Conservation (phyloP, 495 filamentous ascomycete genomes). For the Amniculicola lignicola region DNA sequence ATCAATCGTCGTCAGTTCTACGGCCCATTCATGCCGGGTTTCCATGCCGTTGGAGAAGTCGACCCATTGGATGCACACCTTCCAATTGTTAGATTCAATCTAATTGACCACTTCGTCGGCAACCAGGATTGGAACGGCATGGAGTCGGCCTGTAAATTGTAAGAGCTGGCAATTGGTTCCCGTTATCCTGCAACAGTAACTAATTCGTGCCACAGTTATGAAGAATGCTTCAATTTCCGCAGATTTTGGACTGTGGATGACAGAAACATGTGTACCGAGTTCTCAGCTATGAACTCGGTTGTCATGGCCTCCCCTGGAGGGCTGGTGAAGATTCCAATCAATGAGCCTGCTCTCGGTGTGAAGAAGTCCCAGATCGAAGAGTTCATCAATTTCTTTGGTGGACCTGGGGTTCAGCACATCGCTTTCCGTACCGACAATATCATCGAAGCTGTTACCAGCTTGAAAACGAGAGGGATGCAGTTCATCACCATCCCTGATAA, state of each 20-base stretch:
- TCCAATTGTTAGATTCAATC: constrained; percentile 60
- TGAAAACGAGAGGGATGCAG: constrained; percentile 74
- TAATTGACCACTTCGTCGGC: constrained; percentile 87
- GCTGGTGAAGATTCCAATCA: constrained; percentile 90
- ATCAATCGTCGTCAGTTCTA: constrained; percentile 62
- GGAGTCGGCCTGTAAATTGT: constrained; percentile 75
- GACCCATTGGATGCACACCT: constrained; percentile 50
- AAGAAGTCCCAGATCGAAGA: constrained; percentile 87
- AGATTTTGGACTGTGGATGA: background rate
- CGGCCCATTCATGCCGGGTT: constrained; percentile 78
- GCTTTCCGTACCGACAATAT: constrained; percentile 77
- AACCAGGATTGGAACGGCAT: constrained; percentile 89
- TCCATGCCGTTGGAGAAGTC: constrained; percentile 38
- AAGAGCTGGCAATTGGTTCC: too few relatives aligned
- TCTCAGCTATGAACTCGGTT: constrained; percentile 74
- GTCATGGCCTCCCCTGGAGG: constrained; percentile 81
- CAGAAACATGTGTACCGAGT: constrained; percentile 49
- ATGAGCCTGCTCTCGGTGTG: constrained; percentile 83
- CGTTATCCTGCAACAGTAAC: constrained; percentile 79
- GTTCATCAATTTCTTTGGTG: constrained; percentile 79
- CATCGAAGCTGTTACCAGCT: constrained; percentile 64
- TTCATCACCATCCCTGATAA: constrained; percentile 78
- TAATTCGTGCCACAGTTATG: constrained; percentile 63
- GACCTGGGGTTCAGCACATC: constrained; percentile 84
- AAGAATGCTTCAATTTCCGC: background rate